phyloP scores from a whole-genome alignment of 352 stramenopile genomes.

The Phytopythium chamaehyphon region DNA sequence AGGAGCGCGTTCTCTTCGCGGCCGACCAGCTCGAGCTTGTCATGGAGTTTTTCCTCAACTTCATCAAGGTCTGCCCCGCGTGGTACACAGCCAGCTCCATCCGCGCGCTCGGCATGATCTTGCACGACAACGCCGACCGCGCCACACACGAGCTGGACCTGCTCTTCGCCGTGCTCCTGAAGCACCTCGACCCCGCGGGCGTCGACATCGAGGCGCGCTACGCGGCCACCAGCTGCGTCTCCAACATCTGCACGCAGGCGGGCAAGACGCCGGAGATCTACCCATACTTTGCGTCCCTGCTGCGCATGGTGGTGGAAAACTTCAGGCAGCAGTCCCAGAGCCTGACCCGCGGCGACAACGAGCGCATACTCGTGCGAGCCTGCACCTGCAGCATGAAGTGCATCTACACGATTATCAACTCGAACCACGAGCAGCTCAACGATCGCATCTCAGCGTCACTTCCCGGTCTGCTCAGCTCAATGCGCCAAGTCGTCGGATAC shows the following conservation, averaged over 20 bases:
- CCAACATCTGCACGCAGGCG: conserved; percentile 67
- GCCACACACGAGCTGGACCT: conserved; percentile 54
- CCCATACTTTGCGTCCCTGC: conserved; percentile 63
- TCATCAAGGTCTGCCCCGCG: conserved; percentile 69
- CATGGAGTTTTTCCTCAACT: conserved; percentile 67
- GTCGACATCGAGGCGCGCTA: conserved; percentile 84
- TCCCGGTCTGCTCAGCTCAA: conserved; percentile 63
- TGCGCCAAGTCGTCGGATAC: conserved; percentile 78
- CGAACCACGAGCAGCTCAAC: conserved; percentile 50
- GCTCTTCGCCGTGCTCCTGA: conserved; percentile 65
- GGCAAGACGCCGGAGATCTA: conserved; percentile 69
- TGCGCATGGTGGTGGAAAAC: conserved; percentile 84
- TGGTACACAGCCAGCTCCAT: conserved; percentile 75
- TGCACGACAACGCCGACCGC: conserved; percentile 78
- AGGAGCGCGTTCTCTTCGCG: conserved; percentile 68
- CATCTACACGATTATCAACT: conserved; percentile 78
- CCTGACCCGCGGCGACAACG: conserved; percentile 53
- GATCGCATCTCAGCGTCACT: conserved; percentile 58
- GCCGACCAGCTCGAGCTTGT: conserved; percentile 49
- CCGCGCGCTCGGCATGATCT: conserved; percentile 60
- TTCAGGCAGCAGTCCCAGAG: conserved; percentile 74
- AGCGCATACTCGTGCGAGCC: conserved; percentile 78
- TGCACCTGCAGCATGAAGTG: conserved; percentile 87
- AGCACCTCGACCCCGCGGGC: conserved; percentile 70
- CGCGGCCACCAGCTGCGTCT: conserved; percentile 80